Evolutionary conservation across 768 basidiomycete genomes (phyloP).

Genomic region (Kwoniella pini): DNA sequence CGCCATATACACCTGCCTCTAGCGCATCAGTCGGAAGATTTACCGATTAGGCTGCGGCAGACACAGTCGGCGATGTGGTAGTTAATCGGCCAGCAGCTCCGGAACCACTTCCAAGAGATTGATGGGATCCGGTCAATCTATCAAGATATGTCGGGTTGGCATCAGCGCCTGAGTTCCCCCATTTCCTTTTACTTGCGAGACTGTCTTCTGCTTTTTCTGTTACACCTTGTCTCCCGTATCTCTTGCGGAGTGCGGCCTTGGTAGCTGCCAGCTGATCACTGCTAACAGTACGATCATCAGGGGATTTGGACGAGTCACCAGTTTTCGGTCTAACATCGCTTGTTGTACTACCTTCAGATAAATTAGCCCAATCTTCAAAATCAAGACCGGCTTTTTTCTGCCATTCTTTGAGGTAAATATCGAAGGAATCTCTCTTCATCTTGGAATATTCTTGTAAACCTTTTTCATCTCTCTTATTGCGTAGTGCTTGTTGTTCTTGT

Average conservation of each 20-base stretch:
- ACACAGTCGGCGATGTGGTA: neutral
- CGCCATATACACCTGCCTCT: too few species aligned
- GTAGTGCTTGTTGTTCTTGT: too few species aligned
- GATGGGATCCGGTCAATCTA: neutral
- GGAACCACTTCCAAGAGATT: neutral
- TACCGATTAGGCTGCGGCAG: neutral
- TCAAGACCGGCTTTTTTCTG: neutral
- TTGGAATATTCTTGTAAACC: too few species aligned
- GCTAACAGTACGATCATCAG: too few species aligned
- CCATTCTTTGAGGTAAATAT: too few species aligned
- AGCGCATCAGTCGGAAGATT: too few species aligned
- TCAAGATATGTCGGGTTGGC: neutral
- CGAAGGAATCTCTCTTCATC: too few species aligned
- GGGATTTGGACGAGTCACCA: too few species aligned
- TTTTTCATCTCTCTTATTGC: too few species aligned
- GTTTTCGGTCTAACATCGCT: too few species aligned
- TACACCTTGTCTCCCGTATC: neutral
- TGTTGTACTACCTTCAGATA: neutral
- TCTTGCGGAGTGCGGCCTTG: too few species aligned
- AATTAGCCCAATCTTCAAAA: neutral
- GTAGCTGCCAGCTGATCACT: too few species aligned
- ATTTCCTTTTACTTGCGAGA: neutral
- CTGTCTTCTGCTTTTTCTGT: neutral
- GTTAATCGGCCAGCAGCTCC: neutral
- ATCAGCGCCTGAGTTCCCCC: neutral